Percentiles rank a stretch among this genome's conserved stretches.
Conservation (phyloP, 1,139 yeast genomes). For the Protomyces lactucae-debilis region DNA sequence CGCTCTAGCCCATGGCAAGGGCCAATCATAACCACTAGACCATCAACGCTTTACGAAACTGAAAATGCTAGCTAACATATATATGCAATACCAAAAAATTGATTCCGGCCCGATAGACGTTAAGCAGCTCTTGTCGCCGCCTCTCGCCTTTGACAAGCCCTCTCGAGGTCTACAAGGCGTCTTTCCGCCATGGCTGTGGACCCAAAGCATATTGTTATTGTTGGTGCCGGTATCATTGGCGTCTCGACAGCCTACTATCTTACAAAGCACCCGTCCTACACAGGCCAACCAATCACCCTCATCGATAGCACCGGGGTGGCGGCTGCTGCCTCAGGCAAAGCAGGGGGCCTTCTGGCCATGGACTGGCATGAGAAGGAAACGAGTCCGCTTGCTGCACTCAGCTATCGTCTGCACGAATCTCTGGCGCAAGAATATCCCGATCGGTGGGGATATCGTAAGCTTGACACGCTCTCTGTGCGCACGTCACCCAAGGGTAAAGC, state of each 20-base stretch:
- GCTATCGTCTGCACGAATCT: conserved; percentile 80
- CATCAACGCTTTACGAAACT: background rate
- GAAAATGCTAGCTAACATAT: background rate
- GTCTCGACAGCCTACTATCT: conserved; percentile 90
- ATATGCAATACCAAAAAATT: background rate
- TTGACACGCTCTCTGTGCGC: conserved; percentile 80
- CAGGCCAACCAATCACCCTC: conserved; percentile 77
- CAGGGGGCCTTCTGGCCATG: conserved; percentile 59
- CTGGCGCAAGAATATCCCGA: conserved; percentile 64
- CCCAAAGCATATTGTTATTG: conserved; percentile 5
- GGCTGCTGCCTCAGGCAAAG: conserved; percentile 96
- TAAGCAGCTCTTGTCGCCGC: too few species aligned
- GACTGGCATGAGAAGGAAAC: conserved; percentile 74
- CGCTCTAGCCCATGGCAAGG: conserved; percentile 4
- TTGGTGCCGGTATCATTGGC: conserved; percentile 93
- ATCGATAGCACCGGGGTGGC: conserved; percentile 85
- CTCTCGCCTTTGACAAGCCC: too few species aligned
- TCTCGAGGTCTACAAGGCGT: too few species aligned
- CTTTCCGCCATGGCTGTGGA: background rate
- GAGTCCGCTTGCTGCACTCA: conserved; percentile 82
- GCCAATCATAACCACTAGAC: conserved; percentile 2
- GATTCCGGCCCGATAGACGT: too few species aligned
- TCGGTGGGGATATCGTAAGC: conserved; percentile 89
- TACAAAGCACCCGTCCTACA: conserved; percentile 75
- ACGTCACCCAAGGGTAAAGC: conserved; percentile 50